Evolutionary conservation across 805 yeast species (phyloP), one percentile per base, ranked within the genome.

Genomic region (Maudiozyma saulgeensis): DNA sequence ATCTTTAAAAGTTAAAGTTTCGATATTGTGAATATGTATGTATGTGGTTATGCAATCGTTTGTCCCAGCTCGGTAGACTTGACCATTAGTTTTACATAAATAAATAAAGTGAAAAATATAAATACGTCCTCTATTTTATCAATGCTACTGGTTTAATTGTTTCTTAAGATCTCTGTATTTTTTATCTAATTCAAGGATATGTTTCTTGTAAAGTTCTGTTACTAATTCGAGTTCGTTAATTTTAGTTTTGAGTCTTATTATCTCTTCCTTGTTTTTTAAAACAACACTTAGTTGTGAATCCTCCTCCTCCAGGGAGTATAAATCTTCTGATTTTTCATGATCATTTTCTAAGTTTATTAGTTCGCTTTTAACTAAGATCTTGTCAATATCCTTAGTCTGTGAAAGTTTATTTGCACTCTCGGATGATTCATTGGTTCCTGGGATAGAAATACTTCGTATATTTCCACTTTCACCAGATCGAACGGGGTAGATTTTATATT

Each of bases 201-300:
- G 78, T 6, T 91, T 79, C 57, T 87, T 79, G 70, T 88, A 87
- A 51, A 91, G 70, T 62, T 90, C 97, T 59, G 89, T 90, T 40
- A 91, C 96, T 41, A 90, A 73, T 64, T 91, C 98, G 53, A 91
- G 75, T 64, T 91, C 98, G 12, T 85, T 79, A 21, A 90, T 87
- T 51, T 95, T 74, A 0, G 96, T 87, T 54, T 80, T 79, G 53
- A 90, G 68, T 47, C 66, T 70, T 34, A 70, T 69, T 19, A 67
- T 58, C 37, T 69, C 73, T 47, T 62, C 68, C 41, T 63, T 63
- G 11, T 58, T 53, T 48, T 56, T 60, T 50, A 60, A 50, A 15
- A 51, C 52, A 21, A 23, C 35, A 28, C 47, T 45, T 5, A 58
- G 40, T 15, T 55, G 50, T 9, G 28, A 16, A 19, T n/a, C 13